These are phyloP conservation scores for Xylariaceae sp. DNA, from an alignment of 2,329 filamentous ascomycete genomes.

Conservation along the genomic window DNA sequence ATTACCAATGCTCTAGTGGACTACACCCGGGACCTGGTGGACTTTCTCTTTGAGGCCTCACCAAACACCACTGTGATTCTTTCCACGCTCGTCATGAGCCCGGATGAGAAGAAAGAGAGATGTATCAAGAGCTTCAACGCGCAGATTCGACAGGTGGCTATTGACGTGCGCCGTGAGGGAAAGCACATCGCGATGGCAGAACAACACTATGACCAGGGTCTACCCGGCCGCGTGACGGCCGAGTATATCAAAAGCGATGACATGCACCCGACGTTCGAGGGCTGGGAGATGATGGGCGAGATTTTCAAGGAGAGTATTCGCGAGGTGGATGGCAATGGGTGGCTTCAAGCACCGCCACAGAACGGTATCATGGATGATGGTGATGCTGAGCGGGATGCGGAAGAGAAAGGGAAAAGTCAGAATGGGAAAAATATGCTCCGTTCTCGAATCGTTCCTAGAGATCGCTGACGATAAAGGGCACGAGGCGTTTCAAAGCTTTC, in stretches of 20 bases:
- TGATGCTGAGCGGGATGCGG: constrained; percentile 13
- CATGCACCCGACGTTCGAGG: constrained; percentile 16
- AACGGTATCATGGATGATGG: constrained; percentile 16
- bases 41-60: constrained; percentile 22
- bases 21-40: constrained; percentile 19
- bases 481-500: too few relatives aligned
- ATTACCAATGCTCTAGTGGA: too few relatives aligned
- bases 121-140: constrained; percentile 26
- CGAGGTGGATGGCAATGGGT: constrained; percentile 11
- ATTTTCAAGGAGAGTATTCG: constrained; percentile 16
- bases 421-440: neutral
- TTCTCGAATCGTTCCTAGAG: too few relatives aligned
- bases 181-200: constrained; percentile 20
- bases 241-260: constrained; percentile 15
- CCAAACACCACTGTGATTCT: constrained; percentile 21
- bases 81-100: constrained; percentile 23
- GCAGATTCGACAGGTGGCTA: constrained; percentile 25
- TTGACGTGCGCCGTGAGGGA: constrained; percentile 20
- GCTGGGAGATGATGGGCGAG: constrained; percentile 17
- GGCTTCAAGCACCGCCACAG: constrained; percentile 11
- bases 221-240: constrained; percentile 17
- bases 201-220: constrained; percentile 24
- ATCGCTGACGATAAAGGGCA: too few relatives aligned
- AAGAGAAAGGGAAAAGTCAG: constrained; percentile 5
- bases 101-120: constrained; percentile 16